Evolutionary conservation across 108 stramenopile genomes (phyloP).

Genomic region (Bacterosira constricta): DNA sequence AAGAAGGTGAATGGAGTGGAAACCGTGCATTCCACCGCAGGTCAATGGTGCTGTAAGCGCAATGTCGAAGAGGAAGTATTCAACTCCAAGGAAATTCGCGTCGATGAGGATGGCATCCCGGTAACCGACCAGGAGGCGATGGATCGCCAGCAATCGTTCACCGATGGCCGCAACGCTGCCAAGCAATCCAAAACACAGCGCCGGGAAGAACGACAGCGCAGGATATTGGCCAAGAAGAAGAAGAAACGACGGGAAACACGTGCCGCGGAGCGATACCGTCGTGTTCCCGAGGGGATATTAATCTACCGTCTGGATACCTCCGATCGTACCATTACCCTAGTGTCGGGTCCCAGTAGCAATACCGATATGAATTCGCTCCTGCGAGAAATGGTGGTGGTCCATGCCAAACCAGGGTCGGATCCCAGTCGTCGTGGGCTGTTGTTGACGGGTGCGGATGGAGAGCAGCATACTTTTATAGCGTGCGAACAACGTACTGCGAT

Average conservation of each 20-base stretch:
- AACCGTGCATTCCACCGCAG: not conserved
- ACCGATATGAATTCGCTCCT: constrained; percentile 59
- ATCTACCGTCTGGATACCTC: constrained; percentile 84
- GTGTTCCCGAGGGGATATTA: constrained; percentile 82
- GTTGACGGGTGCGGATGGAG: constrained; percentile 55
- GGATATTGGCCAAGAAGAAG: constrained; percentile 43
- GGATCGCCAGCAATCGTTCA: constrained; percentile 46
- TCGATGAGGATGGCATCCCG: constrained; percentile 39
- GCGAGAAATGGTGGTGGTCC: constrained; percentile 54
- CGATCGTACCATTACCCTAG: constrained; percentile 58
- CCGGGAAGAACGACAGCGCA: constrained; percentile 12
- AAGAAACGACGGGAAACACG: constrained; percentile 40
- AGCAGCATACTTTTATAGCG: constrained; percentile 61
- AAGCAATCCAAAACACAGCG: constrained; percentile 33
- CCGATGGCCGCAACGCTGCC: constrained; percentile 12
- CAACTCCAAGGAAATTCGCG: constrained; percentile 32
- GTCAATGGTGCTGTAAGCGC: constrained; percentile 4
- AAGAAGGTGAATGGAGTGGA: constrained; percentile 16
- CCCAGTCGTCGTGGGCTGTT: constrained; percentile 60
- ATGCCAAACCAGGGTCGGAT: constrained; percentile 57
- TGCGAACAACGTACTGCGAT: constrained; percentile 85
- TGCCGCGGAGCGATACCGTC: constrained; percentile 47
- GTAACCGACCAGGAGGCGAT: constrained; percentile 44
- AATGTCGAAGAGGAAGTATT: constrained; percentile 24
- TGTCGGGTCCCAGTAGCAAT: constrained; percentile 58